phyloP scores from a whole-genome alignment of 2,329 filamentous ascomycete species.

The Fusarium heterosporum region DNA sequence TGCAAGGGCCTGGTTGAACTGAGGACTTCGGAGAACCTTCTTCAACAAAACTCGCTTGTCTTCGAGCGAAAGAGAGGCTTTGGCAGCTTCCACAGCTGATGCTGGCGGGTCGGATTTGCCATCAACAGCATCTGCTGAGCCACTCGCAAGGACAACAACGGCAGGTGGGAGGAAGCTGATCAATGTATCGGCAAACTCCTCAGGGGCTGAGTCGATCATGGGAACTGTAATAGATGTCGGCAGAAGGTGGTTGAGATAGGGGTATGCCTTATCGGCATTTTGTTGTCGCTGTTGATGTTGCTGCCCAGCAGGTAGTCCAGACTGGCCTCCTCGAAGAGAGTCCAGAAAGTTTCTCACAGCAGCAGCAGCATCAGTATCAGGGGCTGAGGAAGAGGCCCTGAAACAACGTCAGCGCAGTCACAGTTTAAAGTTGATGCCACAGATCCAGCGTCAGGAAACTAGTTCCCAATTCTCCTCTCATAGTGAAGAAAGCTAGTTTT shows the following conservation, averaged over 20 bases:
- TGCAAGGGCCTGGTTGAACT: slow-evolving; percentile 87
- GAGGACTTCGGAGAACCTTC: slow-evolving; percentile 87
- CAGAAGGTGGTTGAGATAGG: slow-evolving; percentile 87
- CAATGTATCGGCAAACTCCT: slow-evolving; percentile 77
- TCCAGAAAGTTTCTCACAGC: slow-evolving; percentile 90
- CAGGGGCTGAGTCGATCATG: slow-evolving; percentile 73
- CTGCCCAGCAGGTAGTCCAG: slow-evolving; percentile 54
- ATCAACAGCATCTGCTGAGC: slow-evolving; percentile 65
- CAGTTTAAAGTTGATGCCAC: slow-evolving; percentile 36
- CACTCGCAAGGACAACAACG: slow-evolving; percentile 80
- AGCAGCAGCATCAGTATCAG: slow-evolving; percentile 80
- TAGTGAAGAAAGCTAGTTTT: slow-evolving; percentile 50
- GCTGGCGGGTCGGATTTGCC: slow-evolving; percentile 73
- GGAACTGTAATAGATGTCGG: slow-evolving; percentile 81
- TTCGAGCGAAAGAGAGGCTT: slow-evolving; percentile 75
- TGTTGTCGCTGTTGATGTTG: slow-evolving; percentile 49
- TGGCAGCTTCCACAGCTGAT: slow-evolving; percentile 77
- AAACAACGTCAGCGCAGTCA: slow-evolving; percentile 58
- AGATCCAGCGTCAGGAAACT: slow-evolving; percentile 43
- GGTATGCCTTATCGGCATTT: slow-evolving; percentile 72
- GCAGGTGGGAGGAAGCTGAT: slow-evolving; percentile 82
- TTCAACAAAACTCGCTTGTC: slow-evolving; percentile 86
- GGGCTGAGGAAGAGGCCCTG: slow-evolving; percentile 70
- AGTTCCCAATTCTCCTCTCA: slow-evolving; percentile 48
- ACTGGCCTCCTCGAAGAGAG: slow-evolving; percentile 76